phyloP scores from a whole-genome alignment of 1,284 basidiomycete genomes.

The Schizophyllum commune region DNA sequence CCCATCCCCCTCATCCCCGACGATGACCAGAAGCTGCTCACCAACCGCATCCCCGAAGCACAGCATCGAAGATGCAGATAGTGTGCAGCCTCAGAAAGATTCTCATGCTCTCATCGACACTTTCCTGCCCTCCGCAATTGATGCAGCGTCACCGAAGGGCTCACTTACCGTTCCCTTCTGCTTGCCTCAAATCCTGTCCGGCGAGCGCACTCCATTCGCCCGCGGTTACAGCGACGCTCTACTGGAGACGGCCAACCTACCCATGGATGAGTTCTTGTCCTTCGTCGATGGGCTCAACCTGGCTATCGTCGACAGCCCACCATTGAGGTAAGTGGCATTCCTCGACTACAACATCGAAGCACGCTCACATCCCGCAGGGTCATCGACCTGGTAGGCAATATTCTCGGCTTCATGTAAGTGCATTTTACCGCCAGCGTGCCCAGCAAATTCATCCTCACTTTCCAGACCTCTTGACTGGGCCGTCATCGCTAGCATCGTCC shows the following conservation, averaged over 20 bases:
- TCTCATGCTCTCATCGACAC: background rate
- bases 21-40: no score
- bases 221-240: conserved; percentile 14
- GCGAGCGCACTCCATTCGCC: conserved; percentile 15
- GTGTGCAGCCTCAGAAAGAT: background rate
- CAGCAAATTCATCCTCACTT: background rate
- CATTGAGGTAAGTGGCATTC: conserved; percentile 5
- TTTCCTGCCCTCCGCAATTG: background rate
- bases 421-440: background rate
- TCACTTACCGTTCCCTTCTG: conserved; percentile 12
- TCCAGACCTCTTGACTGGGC: conserved; percentile 17
- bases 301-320: conserved; percentile 17
- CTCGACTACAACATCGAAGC: background rate
- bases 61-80: background rate
- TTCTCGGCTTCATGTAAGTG: conserved; percentile 16
- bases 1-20: no score
- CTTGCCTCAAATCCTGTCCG: conserved; percentile 15
- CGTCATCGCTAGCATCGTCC: conserved; percentile 14
- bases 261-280: conserved; percentile 13
- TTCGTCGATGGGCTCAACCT: conserved; percentile 18
- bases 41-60: background rate
- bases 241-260: conserved; percentile 9
- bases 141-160: background rate
- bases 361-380: conserved; percentile 1
- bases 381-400: conserved; percentile 11